phyloP scores from a whole-genome alignment of 2,329 filamentous ascomycete genomes.

The Neonectria faginata region DNA sequence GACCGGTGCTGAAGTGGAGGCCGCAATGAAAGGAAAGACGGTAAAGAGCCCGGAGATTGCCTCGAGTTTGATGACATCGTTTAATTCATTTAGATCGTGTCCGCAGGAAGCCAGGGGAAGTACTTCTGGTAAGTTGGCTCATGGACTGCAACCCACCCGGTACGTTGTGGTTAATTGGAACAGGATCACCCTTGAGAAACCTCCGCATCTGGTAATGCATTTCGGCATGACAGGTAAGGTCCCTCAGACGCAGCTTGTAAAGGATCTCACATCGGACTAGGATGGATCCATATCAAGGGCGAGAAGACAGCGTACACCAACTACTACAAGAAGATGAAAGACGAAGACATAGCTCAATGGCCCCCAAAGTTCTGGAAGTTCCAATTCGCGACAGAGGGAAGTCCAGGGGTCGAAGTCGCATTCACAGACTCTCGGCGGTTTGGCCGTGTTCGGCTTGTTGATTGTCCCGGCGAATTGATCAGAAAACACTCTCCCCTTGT shows the following conservation, averaged over 20 bases:
- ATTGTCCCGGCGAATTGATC: slow-evolving; percentile 82
- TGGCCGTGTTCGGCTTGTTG: slow-evolving; percentile 81
- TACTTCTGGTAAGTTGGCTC: slow-evolving; percentile 80
- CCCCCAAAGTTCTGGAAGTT: slow-evolving; percentile 95
- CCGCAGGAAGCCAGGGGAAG: slow-evolving; percentile 89
- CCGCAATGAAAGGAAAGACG: slow-evolving; percentile 79
- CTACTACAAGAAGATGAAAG: slow-evolving; percentile 80
- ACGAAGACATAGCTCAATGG: slow-evolving; percentile 74
- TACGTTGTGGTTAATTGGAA: neutral
- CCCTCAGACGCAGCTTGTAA: neutral
- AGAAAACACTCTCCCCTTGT: slow-evolving; percentile 81
- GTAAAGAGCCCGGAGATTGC: slow-evolving; percentile 41
- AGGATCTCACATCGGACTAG: slow-evolving; percentile 43
- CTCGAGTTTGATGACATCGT: neutral
- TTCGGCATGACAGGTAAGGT: slow-evolving; percentile 75
- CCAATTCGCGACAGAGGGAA: slow-evolving; percentile 72
- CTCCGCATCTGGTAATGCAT: slow-evolving; percentile 91
- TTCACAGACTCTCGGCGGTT: slow-evolving; percentile 88
- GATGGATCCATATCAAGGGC: slow-evolving; percentile 90
- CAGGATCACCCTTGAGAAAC: slow-evolving; percentile 70
- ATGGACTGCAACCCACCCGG: too few species aligned
- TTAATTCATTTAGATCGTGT: slow-evolving; percentile 58
- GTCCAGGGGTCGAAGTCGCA: slow-evolving; percentile 70
- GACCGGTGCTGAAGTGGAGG: slow-evolving; percentile 78
- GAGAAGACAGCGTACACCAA: slow-evolving; percentile 82